A percentile compares a stretch with the other conserved stretches of the same genome.
Conservation (phyloP, 73 alveolate genomes). For the Symbiodinium pilosum region DNA sequence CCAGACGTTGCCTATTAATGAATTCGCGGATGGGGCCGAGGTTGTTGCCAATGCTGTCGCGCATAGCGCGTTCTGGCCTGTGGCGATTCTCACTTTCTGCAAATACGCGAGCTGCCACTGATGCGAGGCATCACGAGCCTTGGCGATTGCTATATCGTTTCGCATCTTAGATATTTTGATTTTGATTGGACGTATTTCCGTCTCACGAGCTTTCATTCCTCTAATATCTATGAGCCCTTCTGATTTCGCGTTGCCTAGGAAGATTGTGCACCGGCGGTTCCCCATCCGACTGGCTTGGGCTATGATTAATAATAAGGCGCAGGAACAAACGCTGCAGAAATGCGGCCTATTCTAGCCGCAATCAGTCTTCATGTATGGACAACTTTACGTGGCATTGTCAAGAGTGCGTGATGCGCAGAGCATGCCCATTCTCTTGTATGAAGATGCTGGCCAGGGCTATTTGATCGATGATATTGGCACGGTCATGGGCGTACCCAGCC, state of each 20-base stretch:
- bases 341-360: not conserved
- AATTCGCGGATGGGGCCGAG: slow-evolving; percentile 1
- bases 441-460: too few relatives aligned
- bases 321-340: not conserved
- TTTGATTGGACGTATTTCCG: not conserved
- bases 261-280: not conserved
- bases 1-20: slow-evolving; percentile 18
- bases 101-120: not conserved
- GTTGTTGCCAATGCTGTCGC: not conserved
- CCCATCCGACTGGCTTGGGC: slow-evolving; percentile 1
- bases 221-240: not conserved
- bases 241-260: not conserved
- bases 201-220: not conserved
- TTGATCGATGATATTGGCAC: too few relatives aligned
- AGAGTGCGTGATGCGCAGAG: too few relatives aligned
- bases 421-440: too few relatives aligned
- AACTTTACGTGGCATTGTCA: too few relatives aligned
- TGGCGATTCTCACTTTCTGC: not conserved
- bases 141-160: not conserved
- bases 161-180: not conserved
- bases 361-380: not conserved
- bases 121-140: not conserved
- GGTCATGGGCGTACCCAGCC: too few relatives aligned
- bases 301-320: not conserved
- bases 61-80: not conserved